Base-by-base conservation (phyloP, 352 stramenopile genomes). In the Phytophthora sansomeana region DNA sequence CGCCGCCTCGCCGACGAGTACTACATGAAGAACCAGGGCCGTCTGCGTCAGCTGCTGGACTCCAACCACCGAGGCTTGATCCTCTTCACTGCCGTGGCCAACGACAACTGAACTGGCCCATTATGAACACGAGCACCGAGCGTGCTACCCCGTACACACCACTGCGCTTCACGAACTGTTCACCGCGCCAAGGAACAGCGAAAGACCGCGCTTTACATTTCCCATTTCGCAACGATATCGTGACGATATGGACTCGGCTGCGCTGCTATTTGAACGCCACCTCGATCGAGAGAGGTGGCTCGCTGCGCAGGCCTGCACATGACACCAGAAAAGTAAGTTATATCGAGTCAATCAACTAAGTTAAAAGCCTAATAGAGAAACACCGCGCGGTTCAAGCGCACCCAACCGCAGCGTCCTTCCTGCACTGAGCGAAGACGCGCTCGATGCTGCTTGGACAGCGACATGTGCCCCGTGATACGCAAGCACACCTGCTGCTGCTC, bases 11-110 rank as follows among this genome's bases (percentile, higher is more conserved):
- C 81, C 0, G 81, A 91, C 63, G 80, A 89, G 74, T 85, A 86
- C 65, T 91, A 89, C 76, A 89, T 91, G 81, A 91, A 91, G 68
- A 91, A 91, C 69, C 81, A 91, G 54, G 80, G 82, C 8, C 80
- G 80, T 0, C 63, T 91, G 28, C 82, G 78, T 14, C 63, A 83
- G 53, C 65, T 91, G 26, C 74, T 91, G 52, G 82, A 91, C 63
- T 70, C 80, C 7, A 80, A 85, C 66, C 75, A 80, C 61, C 89
- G 80, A 58, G 64, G 58, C 3, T 60, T 77, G 44, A 62, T 74
- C 52, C 64, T 77, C 24, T 77, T 77, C 49, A 77, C 64, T 4
- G 54, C 64, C 6, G 55, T 50, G 14, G 13, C 35, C 54, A 77
- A 71, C 50, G 51, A 74, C 58, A 28, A 73, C 36, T 71, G 60